Conservation (phyloP, 2,329 filamentous ascomycete species). For the Rasamsonia emersonii region DNA sequence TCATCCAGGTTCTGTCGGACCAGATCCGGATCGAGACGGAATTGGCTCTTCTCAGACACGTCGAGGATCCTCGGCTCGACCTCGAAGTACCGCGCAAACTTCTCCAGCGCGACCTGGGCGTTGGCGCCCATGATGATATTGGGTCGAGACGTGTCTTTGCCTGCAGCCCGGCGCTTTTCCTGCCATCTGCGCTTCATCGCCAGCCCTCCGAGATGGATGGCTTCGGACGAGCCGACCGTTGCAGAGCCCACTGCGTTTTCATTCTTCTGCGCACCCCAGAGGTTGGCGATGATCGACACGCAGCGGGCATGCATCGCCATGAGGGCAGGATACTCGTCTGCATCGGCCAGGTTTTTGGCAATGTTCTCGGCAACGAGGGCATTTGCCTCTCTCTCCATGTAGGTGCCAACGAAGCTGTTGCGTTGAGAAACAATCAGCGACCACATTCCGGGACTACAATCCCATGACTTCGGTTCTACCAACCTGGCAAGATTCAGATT, state of each 20-base stretch:
- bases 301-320: slow-evolving; percentile 58
- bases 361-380: slow-evolving; percentile 60
- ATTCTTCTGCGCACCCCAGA: slow-evolving; percentile 55
- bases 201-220: slow-evolving; percentile 60
- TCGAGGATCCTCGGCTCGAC: slow-evolving; percentile 59
- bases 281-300: slow-evolving; percentile 57
- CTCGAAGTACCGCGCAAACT: slow-evolving; percentile 66
- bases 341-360: slow-evolving; percentile 64
- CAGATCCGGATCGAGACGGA: slow-evolving; percentile 53
- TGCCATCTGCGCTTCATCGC: slow-evolving; percentile 72
- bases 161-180: slow-evolving; percentile 49
- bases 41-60: slow-evolving; percentile 53
- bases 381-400: slow-evolving; percentile 59
- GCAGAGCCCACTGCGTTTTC: slow-evolving; percentile 60
- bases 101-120: slow-evolving; percentile 64
- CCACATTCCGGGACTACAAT: background rate
- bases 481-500: slow-evolving; percentile 58
- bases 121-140: slow-evolving; percentile 70
- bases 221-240: slow-evolving; percentile 63
- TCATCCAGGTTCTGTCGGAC: slow-evolving; percentile 62
- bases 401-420: slow-evolving; percentile 61
- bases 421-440: slow-evolving; percentile 6
- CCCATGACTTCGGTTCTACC: background rate
- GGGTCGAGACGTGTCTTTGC: slow-evolving; percentile 55
- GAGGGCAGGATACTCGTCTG: slow-evolving; percentile 55